Evolutionary conservation across 169 alveolate species (phyloP), one percentile per base, ranked within the genome.

Genomic region (Eimeria necatrix): DNA sequence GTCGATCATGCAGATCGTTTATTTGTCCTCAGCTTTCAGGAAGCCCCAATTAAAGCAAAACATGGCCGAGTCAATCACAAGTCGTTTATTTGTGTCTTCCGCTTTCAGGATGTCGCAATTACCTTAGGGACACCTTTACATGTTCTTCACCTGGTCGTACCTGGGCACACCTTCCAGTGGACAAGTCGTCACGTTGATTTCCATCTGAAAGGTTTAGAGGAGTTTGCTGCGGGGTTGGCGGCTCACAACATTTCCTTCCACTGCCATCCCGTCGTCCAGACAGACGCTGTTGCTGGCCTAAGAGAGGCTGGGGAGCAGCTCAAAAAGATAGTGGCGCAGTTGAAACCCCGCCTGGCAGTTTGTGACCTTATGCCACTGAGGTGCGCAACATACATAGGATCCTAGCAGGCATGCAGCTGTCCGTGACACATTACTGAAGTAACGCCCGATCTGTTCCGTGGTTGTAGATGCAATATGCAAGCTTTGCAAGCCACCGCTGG

Each of bases 161-260:
- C 87, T 0, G 78, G 61, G 24, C 86, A 26, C 61, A 48, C 68
- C 16, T 89, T 89, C 88, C 71, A 88, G 53, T 78, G 86, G 16
- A 71, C 87, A 5, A 26, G 49, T 18, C 87, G 94, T 3, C 94
- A 89, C 20, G 49, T 89, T 2, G 48, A 53, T 18, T 89, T 89
- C 16, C 74, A 68, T 59, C 53, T 71, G 4, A 64, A 87, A 22
- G 95, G 94, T 8, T 68, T 95, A 18, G 86, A 95, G 32, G 93
- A 95, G 32, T 60, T 96, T 64, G 96, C 94, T 26, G 46, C 46
- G 5, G 88, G 59, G 10, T 68, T 96, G 32, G 83, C 86, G 71
- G 60, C 91, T 49, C 59, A 86, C 61, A 84, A 96, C 51, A 96
- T 96, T 10, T 94, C 96, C 9, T 96, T 96, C 41, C 91, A 93